Evolutionary conservation across 2,329 filamentous ascomycete genomes (phyloP), one percentile per base, ranked within the genome.

Genomic region (Hypoxylon sp.): DNA sequence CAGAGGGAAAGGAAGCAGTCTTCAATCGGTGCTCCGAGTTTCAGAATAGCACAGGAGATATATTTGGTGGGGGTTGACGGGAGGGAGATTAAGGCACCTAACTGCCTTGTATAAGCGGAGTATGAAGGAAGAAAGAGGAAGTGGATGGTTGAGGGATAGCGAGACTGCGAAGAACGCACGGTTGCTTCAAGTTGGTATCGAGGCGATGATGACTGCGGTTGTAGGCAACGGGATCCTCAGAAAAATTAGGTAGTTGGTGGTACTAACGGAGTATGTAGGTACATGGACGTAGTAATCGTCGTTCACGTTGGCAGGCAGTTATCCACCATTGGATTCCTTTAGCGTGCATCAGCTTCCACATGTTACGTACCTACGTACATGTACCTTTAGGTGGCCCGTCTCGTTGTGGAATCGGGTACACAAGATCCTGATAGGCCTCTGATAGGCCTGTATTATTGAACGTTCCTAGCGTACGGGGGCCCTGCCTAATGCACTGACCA

Each of bases 191-290:
- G n/a, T n/a, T 26, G 28, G 20, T 49, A 46, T 48, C 48, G 48
- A 53, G 53, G 45, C 32, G 40, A 53, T 52, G 53, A 48, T 40
- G 20, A 52, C 22, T 58, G 32, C 16, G 9, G 33, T 48, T 42
- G 51, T 49, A 49, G 42, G 51, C 42, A 38, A 32, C 51, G 6
- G 38, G 11, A 54, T 61, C 57, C 51, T 51, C 45, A 55, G 52
- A 62, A 68, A 65, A 64, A 55, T n/a, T n/a, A n/a, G n/a, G n/a
- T 53, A 54, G 40, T 65, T 65, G 65, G 63, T 57, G 53, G 59
- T 58, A 58, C n/a, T n/a, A n/a, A n/a, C 48, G 49, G 40, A 57
- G 50, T 16, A 45, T 11, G 40, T 38, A 40, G 48, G 18, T n/a
- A n/a, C n/a, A 9, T 16, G 7, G 18, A 46, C 18, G 48, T 14